Conservation (phyloP, 2,329 filamentous ascomycete genomes). For the Cyphellophora attinorum region DNA sequence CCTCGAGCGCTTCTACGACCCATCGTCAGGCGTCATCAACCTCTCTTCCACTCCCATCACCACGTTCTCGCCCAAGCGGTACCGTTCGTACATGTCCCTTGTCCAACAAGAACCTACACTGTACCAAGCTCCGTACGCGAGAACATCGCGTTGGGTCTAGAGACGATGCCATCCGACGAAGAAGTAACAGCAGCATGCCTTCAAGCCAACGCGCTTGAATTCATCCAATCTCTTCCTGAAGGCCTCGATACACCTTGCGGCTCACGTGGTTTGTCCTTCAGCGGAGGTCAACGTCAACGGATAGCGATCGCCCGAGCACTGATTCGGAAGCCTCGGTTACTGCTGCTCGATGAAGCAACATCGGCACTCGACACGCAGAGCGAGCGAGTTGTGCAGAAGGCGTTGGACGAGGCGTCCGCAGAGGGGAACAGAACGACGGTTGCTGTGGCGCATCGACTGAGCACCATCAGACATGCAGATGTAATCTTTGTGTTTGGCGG, state of each 20-base stretch:
- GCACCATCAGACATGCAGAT: constrained; percentile 27
- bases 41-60: constrained; percentile 54
- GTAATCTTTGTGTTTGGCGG: constrained; percentile 31
- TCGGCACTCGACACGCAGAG: constrained; percentile 29
- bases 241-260: constrained; percentile 27
- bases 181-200: constrained; percentile 25
- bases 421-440: constrained; percentile 22
- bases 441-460: constrained; percentile 29
- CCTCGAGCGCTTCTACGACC: constrained; percentile 59
- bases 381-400: constrained; percentile 24
- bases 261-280: constrained; percentile 25
- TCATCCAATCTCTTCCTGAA: constrained; percentile 28
- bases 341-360: constrained; percentile 36
- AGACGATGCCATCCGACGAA: constrained; percentile 19
- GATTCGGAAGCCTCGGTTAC: constrained; percentile 23
- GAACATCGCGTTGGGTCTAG: constrained; percentile 54
- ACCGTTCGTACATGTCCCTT: constrained; percentile 57
- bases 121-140: constrained; percentile 60
- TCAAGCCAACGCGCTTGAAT: constrained; percentile 28
- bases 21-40: constrained; percentile 53
- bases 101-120: constrained; percentile 68
- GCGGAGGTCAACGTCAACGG: constrained; percentile 33
- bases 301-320: constrained; percentile 34
- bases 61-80: constrained; percentile 49
- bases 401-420: constrained; percentile 21